phyloP scores from a whole-genome alignment of 352 stramenopile species.

The Halophytophthora polymorphica region DNA sequence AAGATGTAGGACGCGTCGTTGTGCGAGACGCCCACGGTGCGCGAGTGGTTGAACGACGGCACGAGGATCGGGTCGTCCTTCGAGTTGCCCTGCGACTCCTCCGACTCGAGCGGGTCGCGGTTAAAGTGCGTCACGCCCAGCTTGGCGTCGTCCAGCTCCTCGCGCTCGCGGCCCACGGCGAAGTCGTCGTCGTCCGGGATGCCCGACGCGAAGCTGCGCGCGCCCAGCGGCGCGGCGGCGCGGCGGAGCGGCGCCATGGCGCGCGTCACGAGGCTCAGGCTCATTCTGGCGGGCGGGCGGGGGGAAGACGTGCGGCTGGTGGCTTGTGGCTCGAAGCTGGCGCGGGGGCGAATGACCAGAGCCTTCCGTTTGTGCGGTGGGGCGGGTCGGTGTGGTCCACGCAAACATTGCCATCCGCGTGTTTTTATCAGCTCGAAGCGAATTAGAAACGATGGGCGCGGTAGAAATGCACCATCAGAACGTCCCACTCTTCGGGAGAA shows the following conservation, averaged over 20 bases:
- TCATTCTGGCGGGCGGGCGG: slow-evolving; percentile 2
- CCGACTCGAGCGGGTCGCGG: slow-evolving; percentile 81
- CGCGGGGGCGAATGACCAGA: slow-evolving; percentile 16
- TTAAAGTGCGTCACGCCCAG: slow-evolving; percentile 71
- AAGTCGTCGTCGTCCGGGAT: slow-evolving; percentile 80
- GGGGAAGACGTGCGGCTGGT: slow-evolving; percentile 1
- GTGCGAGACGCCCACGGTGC: slow-evolving; percentile 80
- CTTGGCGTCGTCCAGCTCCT: slow-evolving; percentile 71
- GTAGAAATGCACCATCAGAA: too few relatives aligned
- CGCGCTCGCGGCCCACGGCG: slow-evolving; percentile 75
- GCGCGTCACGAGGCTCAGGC: slow-evolving; percentile 50
- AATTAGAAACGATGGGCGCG: not conserved
- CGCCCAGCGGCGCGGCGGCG: slow-evolving; percentile 26
- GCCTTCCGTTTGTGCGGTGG: slow-evolving; percentile 6
- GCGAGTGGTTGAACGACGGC: slow-evolving; percentile 71
- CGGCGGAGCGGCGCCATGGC: slow-evolving; percentile 52
- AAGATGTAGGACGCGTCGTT: slow-evolving; percentile 88
- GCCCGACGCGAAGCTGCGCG: slow-evolving; percentile 57
- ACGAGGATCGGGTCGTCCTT: slow-evolving; percentile 88
- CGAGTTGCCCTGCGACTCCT: slow-evolving; percentile 85
- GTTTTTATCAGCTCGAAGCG: not conserved
- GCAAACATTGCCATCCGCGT: not conserved
- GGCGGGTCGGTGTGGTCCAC: not conserved
- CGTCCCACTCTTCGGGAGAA: too few relatives aligned
- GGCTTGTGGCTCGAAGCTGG: not conserved